phyloP scores from a whole-genome alignment of 306 rosid genomes.

The Hippophae tibetana region DNA sequence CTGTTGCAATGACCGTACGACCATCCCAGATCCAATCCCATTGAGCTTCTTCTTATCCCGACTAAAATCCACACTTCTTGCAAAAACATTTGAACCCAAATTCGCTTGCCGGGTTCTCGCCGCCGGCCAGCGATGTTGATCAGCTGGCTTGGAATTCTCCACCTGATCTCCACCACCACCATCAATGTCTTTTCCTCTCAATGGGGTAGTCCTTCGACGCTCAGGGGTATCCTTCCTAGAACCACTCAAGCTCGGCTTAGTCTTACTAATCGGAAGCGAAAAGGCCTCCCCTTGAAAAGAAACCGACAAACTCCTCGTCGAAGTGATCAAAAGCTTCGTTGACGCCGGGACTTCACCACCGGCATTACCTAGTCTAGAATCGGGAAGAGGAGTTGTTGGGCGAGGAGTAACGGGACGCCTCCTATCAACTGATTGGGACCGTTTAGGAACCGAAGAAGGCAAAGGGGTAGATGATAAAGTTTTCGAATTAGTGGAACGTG shows the following conservation, averaged over 20 bases:
- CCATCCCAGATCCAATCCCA: slow-evolving; percentile 70
- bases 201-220: slow-evolving; percentile 69
- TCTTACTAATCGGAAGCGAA: slow-evolving; percentile 92
- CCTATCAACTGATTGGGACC: slow-evolving; percentile 87
- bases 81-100: slow-evolving; percentile 27
- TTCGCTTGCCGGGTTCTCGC: slow-evolving; percentile 38
- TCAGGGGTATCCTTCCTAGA: slow-evolving; percentile 78
- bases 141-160: slow-evolving; percentile 67
- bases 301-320: slow-evolving; percentile 90
- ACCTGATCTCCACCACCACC: slow-evolving; percentile 48
- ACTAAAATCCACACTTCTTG: slow-evolving; percentile 57
- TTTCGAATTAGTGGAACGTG: slow-evolving; percentile 62
- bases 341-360: slow-evolving; percentile 50
- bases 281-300: slow-evolving; percentile 93
- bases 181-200: slow-evolving; percentile 27
- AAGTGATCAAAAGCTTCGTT: slow-evolving; percentile 74
- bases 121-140: slow-evolving; percentile 94
- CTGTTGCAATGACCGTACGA: slow-evolving; percentile 56
- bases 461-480: slow-evolving; percentile 42
- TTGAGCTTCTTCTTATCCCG: slow-evolving; percentile 30
- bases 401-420: slow-evolving; percentile 46
- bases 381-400: slow-evolving; percentile 42
- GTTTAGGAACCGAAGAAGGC: slow-evolving; percentile 37
- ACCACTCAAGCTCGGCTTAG: slow-evolving; percentile 40
- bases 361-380: slow-evolving; percentile 35